Conservation (phyloP, 1,284 basidiomycete genomes). For the Papiliotrema fonsecae region DNA sequence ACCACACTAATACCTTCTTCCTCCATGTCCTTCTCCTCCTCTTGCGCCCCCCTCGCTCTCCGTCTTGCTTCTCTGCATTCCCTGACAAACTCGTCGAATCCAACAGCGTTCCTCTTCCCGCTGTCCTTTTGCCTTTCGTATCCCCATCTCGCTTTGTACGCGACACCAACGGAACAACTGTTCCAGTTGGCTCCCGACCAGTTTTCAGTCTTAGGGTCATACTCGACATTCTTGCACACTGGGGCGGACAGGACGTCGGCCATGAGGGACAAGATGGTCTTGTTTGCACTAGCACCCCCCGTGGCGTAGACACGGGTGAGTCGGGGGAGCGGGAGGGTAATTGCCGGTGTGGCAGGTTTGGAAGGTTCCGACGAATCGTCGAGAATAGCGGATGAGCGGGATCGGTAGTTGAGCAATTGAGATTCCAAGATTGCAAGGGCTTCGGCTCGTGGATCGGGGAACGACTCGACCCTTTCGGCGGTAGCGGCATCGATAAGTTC, state of each 20-base stretch:
- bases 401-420: slow-evolving; percentile 59
- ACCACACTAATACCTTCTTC: slow-evolving; percentile 33
- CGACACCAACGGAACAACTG: slow-evolving; percentile 43
- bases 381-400: slow-evolving; percentile 54
- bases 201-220: slow-evolving; percentile 34
- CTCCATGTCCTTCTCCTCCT: slow-evolving; percentile 6
- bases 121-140: slow-evolving; percentile 23
- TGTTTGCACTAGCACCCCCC: slow-evolving; percentile 74
- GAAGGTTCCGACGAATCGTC: slow-evolving; percentile 52
- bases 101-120: slow-evolving; percentile 12
- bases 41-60: neutral
- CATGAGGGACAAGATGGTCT: slow-evolving; percentile 65
- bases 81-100: slow-evolving; percentile 25
- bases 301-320: slow-evolving; percentile 69
- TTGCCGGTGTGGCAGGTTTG: slow-evolving; percentile 18
- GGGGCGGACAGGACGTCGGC: slow-evolving; percentile 74
- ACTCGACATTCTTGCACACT: slow-evolving; percentile 52
- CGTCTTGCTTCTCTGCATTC: slow-evolving; percentile 18
- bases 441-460: slow-evolving; percentile 53
- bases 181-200: slow-evolving; percentile 40
- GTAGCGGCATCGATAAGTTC: slow-evolving; percentile 11
- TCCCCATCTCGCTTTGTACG: slow-evolving; percentile 45
- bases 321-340: slow-evolving; percentile 46
- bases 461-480: slow-evolving; percentile 29
- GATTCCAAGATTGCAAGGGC: slow-evolving; percentile 80